Conservation (phyloP, 306 rosid genomes). For the Canavalia ensiformis region DNA sequence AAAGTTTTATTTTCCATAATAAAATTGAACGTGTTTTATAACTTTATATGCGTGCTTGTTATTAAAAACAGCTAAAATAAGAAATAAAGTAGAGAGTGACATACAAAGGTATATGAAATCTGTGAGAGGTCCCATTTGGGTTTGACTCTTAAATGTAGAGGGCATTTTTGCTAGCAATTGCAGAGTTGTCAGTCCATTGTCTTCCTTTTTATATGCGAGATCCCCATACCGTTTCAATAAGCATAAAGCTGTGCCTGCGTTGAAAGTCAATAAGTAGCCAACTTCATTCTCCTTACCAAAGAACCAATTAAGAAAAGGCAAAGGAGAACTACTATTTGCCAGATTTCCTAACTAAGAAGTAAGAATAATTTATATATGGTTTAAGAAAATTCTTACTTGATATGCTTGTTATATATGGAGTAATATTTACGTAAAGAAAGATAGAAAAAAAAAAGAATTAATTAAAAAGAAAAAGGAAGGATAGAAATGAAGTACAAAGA, state of each 20-base stretch:
- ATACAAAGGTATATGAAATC: slow-evolving; percentile 46
- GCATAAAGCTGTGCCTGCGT: slow-evolving; percentile 56
- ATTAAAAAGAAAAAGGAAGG: too few relatives aligned
- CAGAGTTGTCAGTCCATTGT: slow-evolving; percentile 45
- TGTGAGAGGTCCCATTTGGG: slow-evolving; percentile 44
- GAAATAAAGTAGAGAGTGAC: neutral
- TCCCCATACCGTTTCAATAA: slow-evolving; percentile 12
- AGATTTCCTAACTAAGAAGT: neutral
- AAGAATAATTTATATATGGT: too few relatives aligned
- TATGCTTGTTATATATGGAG: too few relatives aligned
- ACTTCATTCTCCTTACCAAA: neutral
- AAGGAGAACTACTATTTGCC: neutral
- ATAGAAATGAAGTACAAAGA: too few relatives aligned
- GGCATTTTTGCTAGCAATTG: slow-evolving; percentile 57
- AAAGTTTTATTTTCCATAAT: neutral
- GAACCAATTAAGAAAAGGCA: neutral
- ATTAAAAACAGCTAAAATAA: neutral
- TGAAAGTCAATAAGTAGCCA: neutral
- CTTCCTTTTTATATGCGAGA: slow-evolving; percentile 42
- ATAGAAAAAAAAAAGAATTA: too few relatives aligned
- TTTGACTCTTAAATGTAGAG: slow-evolving; percentile 49
- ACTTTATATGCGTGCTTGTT: neutral
- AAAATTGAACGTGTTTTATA: neutral
- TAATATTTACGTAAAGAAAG: too few relatives aligned
- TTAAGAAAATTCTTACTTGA: too few relatives aligned